Evolutionary conservation across 148 eudicot species (phyloP).

Genomic region (Linanthus parryae): DNA sequence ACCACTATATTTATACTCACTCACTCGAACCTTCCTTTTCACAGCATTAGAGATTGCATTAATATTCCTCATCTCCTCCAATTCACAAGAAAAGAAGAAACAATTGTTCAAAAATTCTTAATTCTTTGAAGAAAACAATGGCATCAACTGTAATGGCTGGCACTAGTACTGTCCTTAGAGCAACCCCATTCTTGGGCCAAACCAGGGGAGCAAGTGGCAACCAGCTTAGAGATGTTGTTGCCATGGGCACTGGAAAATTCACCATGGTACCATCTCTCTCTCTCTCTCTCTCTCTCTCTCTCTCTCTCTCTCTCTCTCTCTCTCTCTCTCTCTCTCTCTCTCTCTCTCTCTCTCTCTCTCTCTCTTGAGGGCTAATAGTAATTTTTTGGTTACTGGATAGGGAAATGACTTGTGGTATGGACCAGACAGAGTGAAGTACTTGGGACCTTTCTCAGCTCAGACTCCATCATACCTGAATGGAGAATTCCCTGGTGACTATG

Average conservation of each 20-base stretch:
- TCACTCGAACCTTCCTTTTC: not conserved
- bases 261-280: constrained; percentile 56
- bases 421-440: constrained; percentile 79
- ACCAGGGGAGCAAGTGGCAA: constrained; percentile 44
- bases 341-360: not conserved
- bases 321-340: not conserved
- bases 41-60: not conserved
- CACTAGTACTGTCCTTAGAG: constrained; percentile 53
- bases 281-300: not conserved
- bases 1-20: constrained; percentile 6
- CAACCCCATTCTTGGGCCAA: constrained; percentile 81
- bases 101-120: too few relatives aligned
- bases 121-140: constrained; percentile 15
- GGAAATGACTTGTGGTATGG: constrained; percentile 88
- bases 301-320: constrained; percentile 1
- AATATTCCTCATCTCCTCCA: too few relatives aligned
- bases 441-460: constrained; percentile 95
- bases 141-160: constrained; percentile 53
- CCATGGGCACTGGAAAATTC: constrained; percentile 53
- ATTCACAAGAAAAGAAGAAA: too few relatives aligned
- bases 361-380: too few relatives aligned
- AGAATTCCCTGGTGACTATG: constrained; percentile 91
- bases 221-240: constrained; percentile 56
- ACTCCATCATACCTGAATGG: constrained; percentile 83
- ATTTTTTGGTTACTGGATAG: constrained; percentile 21